Percentiles rank a stretch among this genome's conserved stretches.
These are phyloP conservation scores for Leccinum fallax DNA, from an alignment of 1,284 basidiomycete species.

Conservation along the genomic window DNA sequence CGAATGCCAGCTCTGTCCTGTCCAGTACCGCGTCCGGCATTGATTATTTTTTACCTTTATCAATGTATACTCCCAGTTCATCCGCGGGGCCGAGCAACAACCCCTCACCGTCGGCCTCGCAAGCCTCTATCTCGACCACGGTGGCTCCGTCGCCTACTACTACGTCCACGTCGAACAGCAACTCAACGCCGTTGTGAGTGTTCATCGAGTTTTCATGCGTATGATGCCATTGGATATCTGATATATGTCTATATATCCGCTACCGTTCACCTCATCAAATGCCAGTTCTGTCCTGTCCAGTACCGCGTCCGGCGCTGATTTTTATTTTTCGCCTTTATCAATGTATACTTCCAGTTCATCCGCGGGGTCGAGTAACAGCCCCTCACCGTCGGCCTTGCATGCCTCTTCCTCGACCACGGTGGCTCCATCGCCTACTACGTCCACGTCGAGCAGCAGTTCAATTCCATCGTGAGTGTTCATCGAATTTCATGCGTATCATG, in stretches of 20 bases:
- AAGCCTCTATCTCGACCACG: no score
- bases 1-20: background rate
- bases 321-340: background rate
- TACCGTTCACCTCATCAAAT: conserved; percentile 1
- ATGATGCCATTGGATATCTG: background rate
- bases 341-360: background rate
- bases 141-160: background rate
- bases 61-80: background rate
- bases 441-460: background rate
- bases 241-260: background rate
- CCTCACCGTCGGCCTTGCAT: background rate
- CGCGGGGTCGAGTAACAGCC: background rate
- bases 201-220: background rate
- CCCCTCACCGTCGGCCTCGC: background rate
- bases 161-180: background rate
- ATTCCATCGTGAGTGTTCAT: conserved; percentile 5
- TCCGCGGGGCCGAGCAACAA: background rate
- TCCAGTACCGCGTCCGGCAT: background rate
- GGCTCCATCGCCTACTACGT: background rate
- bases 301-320: background rate
- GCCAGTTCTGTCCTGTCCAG: background rate
- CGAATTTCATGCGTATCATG: background rate
- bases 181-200: conserved; percentile 5
- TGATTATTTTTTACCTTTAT: conserved; percentile 1
- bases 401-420: background rate